Percentiles rank a stretch among this genome's conserved stretches.
Conservation (phyloP, 805 yeast species). For the Saccharomycopsis lassenensis region DNA sequence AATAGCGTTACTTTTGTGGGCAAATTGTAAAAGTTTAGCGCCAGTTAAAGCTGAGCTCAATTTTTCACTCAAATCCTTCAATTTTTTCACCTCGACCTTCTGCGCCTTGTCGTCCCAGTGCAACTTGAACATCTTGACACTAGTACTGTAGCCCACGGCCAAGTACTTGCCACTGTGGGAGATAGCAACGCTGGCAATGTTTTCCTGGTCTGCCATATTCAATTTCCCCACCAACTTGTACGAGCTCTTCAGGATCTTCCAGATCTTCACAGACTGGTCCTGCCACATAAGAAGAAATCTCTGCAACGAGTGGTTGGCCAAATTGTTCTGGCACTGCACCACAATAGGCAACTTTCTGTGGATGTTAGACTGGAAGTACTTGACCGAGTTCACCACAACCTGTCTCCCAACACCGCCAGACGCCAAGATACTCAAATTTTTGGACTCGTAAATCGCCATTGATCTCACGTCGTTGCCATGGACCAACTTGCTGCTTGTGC, state of each 20-base stretch:
- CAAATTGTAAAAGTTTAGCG: slow-evolving; percentile 42
- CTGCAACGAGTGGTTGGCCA: slow-evolving; percentile 34
- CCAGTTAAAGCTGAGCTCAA: slow-evolving; percentile 39
- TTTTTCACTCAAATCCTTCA: slow-evolving; percentile 31
- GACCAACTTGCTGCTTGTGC: slow-evolving; percentile 60
- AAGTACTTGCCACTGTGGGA: slow-evolving; percentile 55
- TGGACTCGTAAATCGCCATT: slow-evolving; percentile 59
- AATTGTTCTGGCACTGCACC: slow-evolving; percentile 44
- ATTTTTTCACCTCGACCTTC: slow-evolving; percentile 39
- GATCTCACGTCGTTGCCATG: slow-evolving; percentile 83
- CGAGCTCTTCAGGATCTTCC: slow-evolving; percentile 42
- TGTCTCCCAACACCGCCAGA: slow-evolving; percentile 79
- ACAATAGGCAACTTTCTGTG: slow-evolving; percentile 56
- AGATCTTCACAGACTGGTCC: slow-evolving; percentile 70
- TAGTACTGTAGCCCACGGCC: slow-evolving; percentile 59
- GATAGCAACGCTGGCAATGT: slow-evolving; percentile 56
- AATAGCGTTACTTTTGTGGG: slow-evolving; percentile 30
- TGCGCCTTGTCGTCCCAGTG: slow-evolving; percentile 29
- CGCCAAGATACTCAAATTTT: slow-evolving; percentile 53
- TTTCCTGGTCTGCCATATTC: slow-evolving; percentile 64
- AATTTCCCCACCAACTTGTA: slow-evolving; percentile 57
- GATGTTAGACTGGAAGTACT: slow-evolving; percentile 58
- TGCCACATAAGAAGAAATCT: slow-evolving; percentile 66
- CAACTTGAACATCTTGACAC: slow-evolving; percentile 59
- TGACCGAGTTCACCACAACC: slow-evolving; percentile 49